Conservation (phyloP, 2,329 filamentous ascomycete genomes). For the Fusarium oxysporum region DNA sequence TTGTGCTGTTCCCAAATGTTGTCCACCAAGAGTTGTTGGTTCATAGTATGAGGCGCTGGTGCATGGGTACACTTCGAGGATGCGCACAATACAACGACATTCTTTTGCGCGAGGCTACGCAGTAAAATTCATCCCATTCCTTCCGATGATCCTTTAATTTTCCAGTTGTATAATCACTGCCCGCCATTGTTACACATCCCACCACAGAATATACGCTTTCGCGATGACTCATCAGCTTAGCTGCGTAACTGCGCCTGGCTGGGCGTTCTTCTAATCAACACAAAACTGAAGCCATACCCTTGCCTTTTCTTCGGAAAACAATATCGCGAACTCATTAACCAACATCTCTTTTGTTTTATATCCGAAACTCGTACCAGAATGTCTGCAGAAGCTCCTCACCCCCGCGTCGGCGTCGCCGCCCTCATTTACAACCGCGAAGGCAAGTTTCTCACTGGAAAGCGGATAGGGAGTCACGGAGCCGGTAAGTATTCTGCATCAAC, state of each 20-base stretch:
- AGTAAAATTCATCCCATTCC: not conserved
- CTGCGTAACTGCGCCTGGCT: slow-evolving; percentile 2
- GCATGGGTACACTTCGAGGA: not conserved
- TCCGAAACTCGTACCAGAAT: not conserved
- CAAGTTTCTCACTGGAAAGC: slow-evolving; percentile 60
- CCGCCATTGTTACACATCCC: not conserved
- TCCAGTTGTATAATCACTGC: slow-evolving; percentile 5
- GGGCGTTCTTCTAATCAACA: slow-evolving; percentile 3
- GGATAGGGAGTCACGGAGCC: slow-evolving; percentile 61
- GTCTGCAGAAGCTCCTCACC: slow-evolving; percentile 36
- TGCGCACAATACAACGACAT: not conserved
- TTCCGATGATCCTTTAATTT: not conserved
- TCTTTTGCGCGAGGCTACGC: not conserved
- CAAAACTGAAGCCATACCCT: slow-evolving; percentile 4
- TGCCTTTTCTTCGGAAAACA: not conserved
- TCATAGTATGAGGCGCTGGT: not conserved
- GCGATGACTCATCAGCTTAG: slow-evolving; percentile 29
- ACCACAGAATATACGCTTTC: not conserved
- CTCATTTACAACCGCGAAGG: slow-evolving; percentile 58
- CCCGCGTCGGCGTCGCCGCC: slow-evolving; percentile 62
- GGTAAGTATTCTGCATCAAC: slow-evolving; percentile 49
- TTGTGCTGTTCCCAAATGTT: not conserved
- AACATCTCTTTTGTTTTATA: not conserved
- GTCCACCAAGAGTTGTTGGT: not conserved
- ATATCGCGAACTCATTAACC: not conserved